phyloP scores from a whole-genome alignment of 225 moss, liverwort and hornwort species.

The Straminergon stramineum region DNA sequence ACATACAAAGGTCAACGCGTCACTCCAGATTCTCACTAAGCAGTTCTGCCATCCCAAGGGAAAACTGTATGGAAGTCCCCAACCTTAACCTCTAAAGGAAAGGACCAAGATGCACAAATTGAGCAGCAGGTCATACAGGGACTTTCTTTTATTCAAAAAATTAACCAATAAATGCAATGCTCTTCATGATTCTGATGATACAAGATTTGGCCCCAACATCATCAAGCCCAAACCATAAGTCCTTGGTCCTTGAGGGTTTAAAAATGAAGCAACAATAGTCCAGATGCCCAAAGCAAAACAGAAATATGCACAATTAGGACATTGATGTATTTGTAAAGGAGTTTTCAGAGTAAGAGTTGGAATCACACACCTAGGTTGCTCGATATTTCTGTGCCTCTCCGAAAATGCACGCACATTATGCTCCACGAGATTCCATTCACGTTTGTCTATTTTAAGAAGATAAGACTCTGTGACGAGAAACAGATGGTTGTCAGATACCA shows the following conservation, averaged over 20 bases:
- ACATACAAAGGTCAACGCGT: neutral
- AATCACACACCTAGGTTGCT: conserved; percentile 22
- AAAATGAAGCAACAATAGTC: neutral
- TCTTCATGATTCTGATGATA: neutral
- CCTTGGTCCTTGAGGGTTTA: neutral
- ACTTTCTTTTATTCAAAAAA: too few species aligned
- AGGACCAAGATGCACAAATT: neutral
- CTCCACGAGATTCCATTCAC: conserved; percentile 44
- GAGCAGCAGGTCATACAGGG: neutral
- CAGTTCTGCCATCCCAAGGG: neutral
- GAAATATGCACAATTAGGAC: neutral
- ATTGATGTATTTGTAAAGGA: neutral
- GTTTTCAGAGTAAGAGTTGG: neutral
- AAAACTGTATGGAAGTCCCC: neutral
- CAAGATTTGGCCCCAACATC: neutral
- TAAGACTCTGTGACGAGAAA: conserved; percentile 24
- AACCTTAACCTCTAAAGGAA: neutral
- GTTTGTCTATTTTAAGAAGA: conserved; percentile 43
- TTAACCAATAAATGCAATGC: neutral
- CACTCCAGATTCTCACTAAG: neutral
- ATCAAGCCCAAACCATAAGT: neutral
- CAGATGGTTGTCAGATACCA: neutral
- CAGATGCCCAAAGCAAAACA: neutral
- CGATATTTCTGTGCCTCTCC: conserved; percentile 17
- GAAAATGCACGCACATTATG: conserved; percentile 25